Evolutionary conservation across 306 rosid species (phyloP), one percentile per base, ranked within the genome.

Genomic region (Astragalus membranaceus): DNA sequence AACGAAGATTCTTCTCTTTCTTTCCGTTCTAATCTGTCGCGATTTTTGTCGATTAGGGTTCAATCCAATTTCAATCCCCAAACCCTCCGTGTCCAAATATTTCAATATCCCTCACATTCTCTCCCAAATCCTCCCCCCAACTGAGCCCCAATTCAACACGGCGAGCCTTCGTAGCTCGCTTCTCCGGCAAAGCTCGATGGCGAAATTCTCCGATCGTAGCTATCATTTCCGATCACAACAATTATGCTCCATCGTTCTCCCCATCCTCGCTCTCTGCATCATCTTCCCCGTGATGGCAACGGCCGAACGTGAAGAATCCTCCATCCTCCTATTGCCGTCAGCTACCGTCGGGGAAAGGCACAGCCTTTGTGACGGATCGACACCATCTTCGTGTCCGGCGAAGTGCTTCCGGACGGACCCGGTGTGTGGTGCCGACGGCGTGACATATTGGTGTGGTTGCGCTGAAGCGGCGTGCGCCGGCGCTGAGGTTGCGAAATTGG

Each of bases 361-460:
- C 5, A 74, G 35, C 20, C 36, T 82, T 10, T 93, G 98, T 66
- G 17, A 77, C 26, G 66, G 39, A 8, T 8, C 78, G 14, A 3
- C n/a, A 3, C 67, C 86, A 8, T 5, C 81, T 0, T 75, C 75
- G 1, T 94, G 99, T 26, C 97, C 99, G 1, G 82, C 89, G 1
- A 91, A 77, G 42, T 94, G 99, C 83, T 94, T 94, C 39, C 78
- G 88, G 5, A 67, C 97, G 8, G 87, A 87, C 15, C 97, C 96
- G 0, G 99, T 91, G 1, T 94, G 99, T 69, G 96, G 97, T 7
- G 89, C 60, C 0, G 89, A 91, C 73, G 95, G 96, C 47, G 82
- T 88, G 5, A 91, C 95, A 8, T 94, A 94, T 72, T 94, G 97
- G 99, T 90, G 97, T 32, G 98, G 98, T 3, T 93, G 97, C 72